These are phyloP conservation scores for Nannizziopsis barbatae DNA, from an alignment of 2,329 filamentous ascomycete genomes.

Conservation along the genomic window DNA sequence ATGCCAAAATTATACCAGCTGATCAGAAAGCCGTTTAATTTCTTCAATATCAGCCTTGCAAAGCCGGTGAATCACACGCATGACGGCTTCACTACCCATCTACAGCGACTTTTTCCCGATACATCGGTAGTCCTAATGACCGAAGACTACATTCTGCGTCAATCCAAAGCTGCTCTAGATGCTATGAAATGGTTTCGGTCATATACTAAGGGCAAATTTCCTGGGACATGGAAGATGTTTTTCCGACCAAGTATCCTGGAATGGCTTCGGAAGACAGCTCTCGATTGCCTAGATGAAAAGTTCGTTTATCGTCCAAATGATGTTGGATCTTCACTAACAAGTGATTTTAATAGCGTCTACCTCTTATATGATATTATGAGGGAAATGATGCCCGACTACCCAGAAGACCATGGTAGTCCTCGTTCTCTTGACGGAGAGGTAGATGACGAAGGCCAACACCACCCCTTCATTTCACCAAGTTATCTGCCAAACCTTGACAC, in stretches of 20 bases:
- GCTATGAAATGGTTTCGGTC: conserved; percentile 31
- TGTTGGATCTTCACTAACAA: neutral
- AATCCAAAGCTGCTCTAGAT: conserved; percentile 22
- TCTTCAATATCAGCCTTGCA: conserved; percentile 28
- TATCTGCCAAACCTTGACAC: conserved; percentile 23
- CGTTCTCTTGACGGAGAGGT: conserved; percentile 19
- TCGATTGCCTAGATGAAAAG: conserved; percentile 16
- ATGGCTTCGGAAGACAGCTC: conserved; percentile 27
- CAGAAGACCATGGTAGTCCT: conserved; percentile 9
- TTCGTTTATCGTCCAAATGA: conserved; percentile 13
- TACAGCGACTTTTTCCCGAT: conserved; percentile 30
- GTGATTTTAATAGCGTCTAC: conserved; percentile 15
- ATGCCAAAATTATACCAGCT: conserved; percentile 22
- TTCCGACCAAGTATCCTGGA: conserved; percentile 28
- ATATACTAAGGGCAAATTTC: conserved; percentile 17
- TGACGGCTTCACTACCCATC: conserved; percentile 15
- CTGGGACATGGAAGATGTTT: conserved; percentile 30
- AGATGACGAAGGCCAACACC: conserved; percentile 19
- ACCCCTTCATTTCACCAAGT: conserved; percentile 23
- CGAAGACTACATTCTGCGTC: conserved; percentile 29
- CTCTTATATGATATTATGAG: conserved; percentile 24
- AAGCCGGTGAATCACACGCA: conserved; percentile 21
- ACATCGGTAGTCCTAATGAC: conserved; percentile 32
- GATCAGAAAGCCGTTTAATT: conserved; percentile 20
- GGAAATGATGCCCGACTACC: conserved; percentile 18